Base-by-base conservation (phyloP, 2,329 filamentous ascomycete species). In the Aspergillus fijiensis region DNA sequence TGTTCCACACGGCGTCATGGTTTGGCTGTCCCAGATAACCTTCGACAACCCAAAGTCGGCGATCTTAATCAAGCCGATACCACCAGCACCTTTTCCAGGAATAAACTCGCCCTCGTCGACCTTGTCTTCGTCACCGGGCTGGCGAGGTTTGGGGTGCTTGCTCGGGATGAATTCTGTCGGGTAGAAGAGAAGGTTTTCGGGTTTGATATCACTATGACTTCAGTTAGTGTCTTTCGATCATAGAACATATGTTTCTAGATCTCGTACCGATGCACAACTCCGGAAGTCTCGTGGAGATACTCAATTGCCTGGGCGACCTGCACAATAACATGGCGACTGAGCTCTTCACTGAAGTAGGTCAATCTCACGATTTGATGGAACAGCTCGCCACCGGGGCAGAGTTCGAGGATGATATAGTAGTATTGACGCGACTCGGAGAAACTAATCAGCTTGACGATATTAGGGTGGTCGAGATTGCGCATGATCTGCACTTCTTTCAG, bases 401-500 rank as follows among this genome's bases (percentile, higher is more conserved):
- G 84, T 78, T 99, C 95, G 47, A 99, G 86, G 49, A 99, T 88
- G 68, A 99, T 97, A 80, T 96, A 99, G 79, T 98, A 98, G 75
- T 97, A 97, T 76, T 98, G 92, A 60, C 86, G 85, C 1, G 93
- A 96, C 77, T 99, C 95, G 64, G 90, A 90, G 73, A 98, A 98
- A 70, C 96, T 92, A 70, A 98, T 84, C 60, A 99, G 86, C 74
- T 92, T 94, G 76, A 97, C 87, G 62, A 99, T 95, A 74, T 98
- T 98, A 63, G 94, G 93, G 69, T 99, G 95, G 66, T 98, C 92
- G 51, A 99, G 84, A 71, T 96, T 90, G 65, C 93, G 91, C 94
- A 99, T 99, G 69, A 99, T 99, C 72, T 96, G 91, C 14, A 99
- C 95, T 77, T 99, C 95, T 79, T 99, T 99, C 63, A 99, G 81